These are phyloP conservation scores for Conidiobolus incongruus DNA, from an alignment of 371 early-diverging fungal genomes.

Conservation along the genomic window DNA sequence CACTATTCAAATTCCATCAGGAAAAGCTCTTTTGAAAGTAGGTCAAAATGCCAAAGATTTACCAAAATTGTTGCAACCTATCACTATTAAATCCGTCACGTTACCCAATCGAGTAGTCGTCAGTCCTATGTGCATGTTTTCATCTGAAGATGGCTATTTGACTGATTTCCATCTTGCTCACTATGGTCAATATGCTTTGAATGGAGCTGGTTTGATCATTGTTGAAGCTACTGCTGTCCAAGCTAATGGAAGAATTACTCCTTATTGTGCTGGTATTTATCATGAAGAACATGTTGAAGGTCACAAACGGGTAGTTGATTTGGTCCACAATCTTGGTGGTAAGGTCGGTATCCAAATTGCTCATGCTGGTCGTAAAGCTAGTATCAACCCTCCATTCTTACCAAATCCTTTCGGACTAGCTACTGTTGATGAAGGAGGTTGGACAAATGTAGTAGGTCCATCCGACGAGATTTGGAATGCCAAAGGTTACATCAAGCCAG, in stretches of 20 bases:
- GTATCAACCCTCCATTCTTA: conserved; percentile 20
- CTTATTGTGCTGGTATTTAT: conserved; percentile 58
- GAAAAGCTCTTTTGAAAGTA: no score
- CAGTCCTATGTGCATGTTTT: no score
- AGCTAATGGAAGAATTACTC: conserved; percentile 61
- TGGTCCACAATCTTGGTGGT: conserved; percentile 33
- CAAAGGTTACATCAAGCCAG: conserved; percentile 18
- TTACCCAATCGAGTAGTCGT: no score
- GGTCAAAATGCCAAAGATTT: no score
- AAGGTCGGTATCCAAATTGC: no score
- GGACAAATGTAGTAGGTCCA: conserved; percentile 56
- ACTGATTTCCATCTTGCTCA: conserved; percentile 61
- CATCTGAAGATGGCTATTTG: no score
- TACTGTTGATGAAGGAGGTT: conserved; percentile 30
- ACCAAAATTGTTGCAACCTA: no score
- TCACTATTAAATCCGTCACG: no score
- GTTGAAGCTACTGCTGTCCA: conserved; percentile 68
- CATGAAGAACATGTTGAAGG: conserved; percentile 42
- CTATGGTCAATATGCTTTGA: conserved; percentile 36
- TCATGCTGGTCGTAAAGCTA: no score
- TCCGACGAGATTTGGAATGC: conserved; percentile 25
- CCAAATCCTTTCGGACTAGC: conserved; percentile 11
- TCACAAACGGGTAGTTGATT: conserved; percentile 29
- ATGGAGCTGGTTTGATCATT: conserved; percentile 48
- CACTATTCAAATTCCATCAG: no score